A percentile compares a stretch with the other conserved stretches of the same genome.
Evolutionary conservation across 192 early-diverging fungal genomes (phyloP).

Genomic region (Anaeromyces robustus): DNA sequence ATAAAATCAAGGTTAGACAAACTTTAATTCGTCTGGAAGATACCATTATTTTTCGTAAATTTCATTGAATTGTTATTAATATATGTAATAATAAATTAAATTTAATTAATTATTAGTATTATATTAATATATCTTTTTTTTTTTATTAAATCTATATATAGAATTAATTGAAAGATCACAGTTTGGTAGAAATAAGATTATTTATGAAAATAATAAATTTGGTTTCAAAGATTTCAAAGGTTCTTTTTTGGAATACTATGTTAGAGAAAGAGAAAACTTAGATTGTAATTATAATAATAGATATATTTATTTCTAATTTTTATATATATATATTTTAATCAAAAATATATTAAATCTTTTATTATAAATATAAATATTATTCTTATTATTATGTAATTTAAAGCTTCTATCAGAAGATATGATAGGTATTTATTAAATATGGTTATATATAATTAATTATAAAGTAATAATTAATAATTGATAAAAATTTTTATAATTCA

Average conservation of each 20-base stretch:
- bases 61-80: too few relatives aligned
- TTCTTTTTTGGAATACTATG: slow-evolving; percentile 78
- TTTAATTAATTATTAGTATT: background rate
- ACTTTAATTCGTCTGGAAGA: slow-evolving; percentile 86
- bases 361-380: too few relatives aligned
- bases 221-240: slow-evolving; percentile 47
- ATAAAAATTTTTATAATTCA: too few relatives aligned
- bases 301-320: too few relatives aligned
- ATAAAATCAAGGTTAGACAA: slow-evolving; percentile 21
- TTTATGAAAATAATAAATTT: slow-evolving; percentile 57
- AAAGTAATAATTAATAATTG: too few relatives aligned
- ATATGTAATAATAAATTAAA: slow-evolving; percentile 3
- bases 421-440: background rate
- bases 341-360: too few relatives aligned
- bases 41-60: slow-evolving; percentile 79
- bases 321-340: too few relatives aligned
- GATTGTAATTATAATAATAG: slow-evolving; percentile 47
- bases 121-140: slow-evolving; percentile 1
- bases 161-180: slow-evolving; percentile 89
- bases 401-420: background rate
- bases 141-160: too few relatives aligned
- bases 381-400: too few relatives aligned
- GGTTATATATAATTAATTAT: too few relatives aligned
- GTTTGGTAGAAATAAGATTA: slow-evolving; percentile 65
- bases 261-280: slow-evolving; percentile 80